Evolutionary conservation across 2,329 filamentous ascomycete genomes (phyloP).

Genomic region (Colletotrichum australisinense): DNA sequence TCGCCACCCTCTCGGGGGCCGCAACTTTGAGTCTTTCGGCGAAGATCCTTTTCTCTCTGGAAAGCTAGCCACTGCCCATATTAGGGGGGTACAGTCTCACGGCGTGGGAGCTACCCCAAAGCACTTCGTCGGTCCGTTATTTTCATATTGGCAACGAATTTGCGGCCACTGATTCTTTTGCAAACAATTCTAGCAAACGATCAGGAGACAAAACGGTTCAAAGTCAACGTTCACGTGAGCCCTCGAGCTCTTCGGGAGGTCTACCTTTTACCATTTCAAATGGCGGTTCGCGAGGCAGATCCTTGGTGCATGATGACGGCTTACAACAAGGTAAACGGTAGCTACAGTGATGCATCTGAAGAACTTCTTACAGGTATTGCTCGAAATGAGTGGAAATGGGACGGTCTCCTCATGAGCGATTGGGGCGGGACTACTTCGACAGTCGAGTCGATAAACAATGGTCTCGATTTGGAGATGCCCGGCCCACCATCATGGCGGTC

Average conservation of each 20-base stretch:
- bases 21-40: constrained; percentile 88
- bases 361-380: constrained; percentile 46
- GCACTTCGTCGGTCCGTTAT: constrained; percentile 61
- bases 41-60: constrained; percentile 80
- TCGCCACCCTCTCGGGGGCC: constrained; percentile 71
- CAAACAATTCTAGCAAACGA: constrained; percentile 20
- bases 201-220: constrained; percentile 2
- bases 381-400: constrained; percentile 54
- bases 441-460: constrained; percentile 25
- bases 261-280: constrained; percentile 50
- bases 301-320: constrained; percentile 51
- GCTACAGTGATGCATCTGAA: not conserved
- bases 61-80: constrained; percentile 70
- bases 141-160: too few species aligned
- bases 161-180: too few species aligned
- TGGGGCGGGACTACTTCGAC: constrained; percentile 50
- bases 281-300: constrained; percentile 47
- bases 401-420: constrained; percentile 53
- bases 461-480: constrained; percentile 62
- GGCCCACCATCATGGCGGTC: constrained; percentile 48
- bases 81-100: constrained; percentile 64
- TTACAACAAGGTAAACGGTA: constrained; percentile 52
- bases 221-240: not conserved
- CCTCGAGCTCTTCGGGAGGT: constrained; percentile 37
- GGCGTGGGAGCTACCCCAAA: constrained; percentile 58